Evolutionary conservation across 345 rosid genomes (phyloP), one percentile per base, ranked within the genome.

Genomic region (Trapa bicornis): DNA sequence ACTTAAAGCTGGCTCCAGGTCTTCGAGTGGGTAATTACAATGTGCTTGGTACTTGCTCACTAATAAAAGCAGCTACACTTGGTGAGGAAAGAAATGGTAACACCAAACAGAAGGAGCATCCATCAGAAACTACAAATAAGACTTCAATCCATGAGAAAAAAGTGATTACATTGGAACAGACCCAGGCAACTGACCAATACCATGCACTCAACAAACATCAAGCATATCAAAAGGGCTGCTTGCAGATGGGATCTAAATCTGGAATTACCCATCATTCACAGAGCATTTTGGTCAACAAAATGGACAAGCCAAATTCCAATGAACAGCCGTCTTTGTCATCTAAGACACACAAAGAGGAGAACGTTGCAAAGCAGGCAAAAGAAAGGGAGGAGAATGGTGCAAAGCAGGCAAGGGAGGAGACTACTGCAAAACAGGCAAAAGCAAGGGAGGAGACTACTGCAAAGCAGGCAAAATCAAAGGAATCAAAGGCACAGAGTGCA

Each of bases 41-140:
- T 45, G 69, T 70, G 66, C 64, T 68, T 61, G 76, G 73, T 56
- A 75, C 73, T 62, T 72, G 80, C 76, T 79, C 85, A 65, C 71
- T 75, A 81, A 75, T 76, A 67, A 73, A 89, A 67, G 67, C 75
- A 60, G 70, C 82, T 15, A 79, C 70, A 72, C 68, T 63, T 64
- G 61, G 61, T 45, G 69, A 65, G 52, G 77, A 74, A 69, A 80
- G 73, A 62, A 73, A 67, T 48, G 69, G 37, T 69, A 62, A 67
- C 12, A 65, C 65, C 60, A 66, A 72, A 67, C 71, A 64, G 62
- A 33, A 65, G 42, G 72, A 64, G 77, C 74, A 79, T 65, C 66
- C 45, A 53, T 67, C 66, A 22, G 29, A 22, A 22, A 22, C 29
- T 22, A 22, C 29, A 22, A 22, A 22, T 22, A 22, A 22, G 29